Evolutionary conservation across 345 rosid genomes (phyloP).

Genomic region (Erysimum cheiranthoides): DNA sequence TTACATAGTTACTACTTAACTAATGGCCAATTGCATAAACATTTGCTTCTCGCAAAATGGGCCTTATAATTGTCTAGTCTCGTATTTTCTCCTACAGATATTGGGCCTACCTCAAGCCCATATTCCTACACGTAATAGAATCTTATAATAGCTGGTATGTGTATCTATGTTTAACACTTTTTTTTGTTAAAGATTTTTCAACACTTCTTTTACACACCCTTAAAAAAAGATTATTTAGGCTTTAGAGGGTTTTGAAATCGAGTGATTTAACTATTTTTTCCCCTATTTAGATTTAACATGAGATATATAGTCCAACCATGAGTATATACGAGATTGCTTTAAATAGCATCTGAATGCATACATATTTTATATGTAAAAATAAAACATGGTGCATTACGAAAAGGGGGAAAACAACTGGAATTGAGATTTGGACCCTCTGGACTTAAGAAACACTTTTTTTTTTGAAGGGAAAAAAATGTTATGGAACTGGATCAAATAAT

Average conservation of each 20-base stretch:
- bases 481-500: neutral
- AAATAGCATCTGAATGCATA: neutral
- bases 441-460: neutral
- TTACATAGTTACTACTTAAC: no score
- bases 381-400: neutral
- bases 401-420: neutral
- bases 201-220: neutral
- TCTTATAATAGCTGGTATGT: neutral
- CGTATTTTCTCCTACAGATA: neutral
- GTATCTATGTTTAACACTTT: neutral
- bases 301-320: neutral
- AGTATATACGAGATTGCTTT: constrained; percentile 7
- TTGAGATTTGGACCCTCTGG: constrained; percentile 1
- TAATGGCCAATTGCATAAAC: neutral
- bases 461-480: neutral
- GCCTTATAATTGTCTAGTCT: constrained; percentile 4
- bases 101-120: constrained; percentile 19
- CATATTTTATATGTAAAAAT: neutral
- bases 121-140: neutral
- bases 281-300: neutral
- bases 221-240: neutral
- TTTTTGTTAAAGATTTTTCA: neutral
- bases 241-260: neutral
- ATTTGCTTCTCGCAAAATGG: neutral
- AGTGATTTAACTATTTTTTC: no score